phyloP scores from a whole-genome alignment of 805 yeast species.

The Geotrichum ghanense region DNA sequence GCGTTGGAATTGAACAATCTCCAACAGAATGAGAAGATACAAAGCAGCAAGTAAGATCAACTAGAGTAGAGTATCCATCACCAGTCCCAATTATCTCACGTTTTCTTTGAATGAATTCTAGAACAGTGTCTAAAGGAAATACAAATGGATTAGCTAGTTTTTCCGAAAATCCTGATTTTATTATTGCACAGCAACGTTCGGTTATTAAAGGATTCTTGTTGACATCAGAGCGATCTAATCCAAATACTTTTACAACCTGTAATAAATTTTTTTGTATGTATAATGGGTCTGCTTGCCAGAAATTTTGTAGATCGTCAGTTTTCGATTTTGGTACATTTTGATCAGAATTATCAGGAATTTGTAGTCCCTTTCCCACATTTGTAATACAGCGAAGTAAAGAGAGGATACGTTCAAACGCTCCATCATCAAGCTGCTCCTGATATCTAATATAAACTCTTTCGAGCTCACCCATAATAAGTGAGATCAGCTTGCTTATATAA shows the following conservation, averaged over 20 bases:
- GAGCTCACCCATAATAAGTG: constrained; percentile 11
- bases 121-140: constrained; percentile 31
- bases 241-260: constrained; percentile 31
- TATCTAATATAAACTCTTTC: constrained; percentile 6
- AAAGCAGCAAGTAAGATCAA: constrained; percentile 21
- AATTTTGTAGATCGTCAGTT: constrained; percentile 4
- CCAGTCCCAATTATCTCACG: constrained; percentile 16
- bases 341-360: constrained; percentile 44
- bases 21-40: constrained; percentile 12
- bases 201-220: constrained; percentile 38
- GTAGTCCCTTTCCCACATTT: constrained; percentile 64
- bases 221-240: constrained; percentile 30
- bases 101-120: constrained; percentile 31
- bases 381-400: constrained; percentile 52
- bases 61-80: constrained; percentile 14
- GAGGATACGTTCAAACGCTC: constrained; percentile 28
- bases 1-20: neutral
- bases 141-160: constrained; percentile 55
- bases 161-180: constrained; percentile 57
- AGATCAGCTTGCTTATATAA: constrained; percentile 26
- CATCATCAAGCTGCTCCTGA: constrained; percentile 13
- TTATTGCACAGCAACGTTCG: constrained; percentile 51
- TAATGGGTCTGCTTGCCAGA: constrained; percentile 22
- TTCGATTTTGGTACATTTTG: constrained; percentile 27
- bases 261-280: constrained; percentile 33